Percentiles rank a stretch among this genome's conserved stretches.
Evolutionary conservation across 139 green algal genomes (phyloP).

Genomic region (Zygnema circumcarinatum): DNA sequence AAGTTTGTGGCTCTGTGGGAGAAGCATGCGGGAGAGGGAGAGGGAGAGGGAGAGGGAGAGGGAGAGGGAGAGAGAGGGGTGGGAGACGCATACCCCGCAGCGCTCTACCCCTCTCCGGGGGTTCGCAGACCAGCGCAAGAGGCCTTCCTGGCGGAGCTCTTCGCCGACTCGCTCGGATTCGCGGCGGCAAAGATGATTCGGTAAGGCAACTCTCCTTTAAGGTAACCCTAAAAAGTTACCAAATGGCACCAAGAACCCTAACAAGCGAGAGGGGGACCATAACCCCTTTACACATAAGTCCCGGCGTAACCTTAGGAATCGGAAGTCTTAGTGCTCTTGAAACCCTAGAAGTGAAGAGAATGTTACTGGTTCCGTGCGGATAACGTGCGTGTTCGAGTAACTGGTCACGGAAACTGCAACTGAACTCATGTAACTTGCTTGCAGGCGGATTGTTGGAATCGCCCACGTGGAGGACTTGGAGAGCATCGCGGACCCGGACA

Average conservation of each 20-base stretch:
- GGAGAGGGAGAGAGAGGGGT: too few relatives aligned
- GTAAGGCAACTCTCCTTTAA: constrained; percentile 31
- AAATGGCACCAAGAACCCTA: too few relatives aligned
- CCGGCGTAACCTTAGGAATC: not conserved
- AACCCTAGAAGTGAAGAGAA: too few relatives aligned
- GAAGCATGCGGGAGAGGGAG: too few relatives aligned
- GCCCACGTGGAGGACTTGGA: constrained; percentile 94
- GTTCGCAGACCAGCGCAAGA: constrained; percentile 63
- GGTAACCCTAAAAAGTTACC: not conserved
- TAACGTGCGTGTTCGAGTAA: not conserved
- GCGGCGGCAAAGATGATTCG: constrained; percentile 66
- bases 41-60: too few relatives aligned
- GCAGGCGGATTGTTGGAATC: constrained; percentile 87
- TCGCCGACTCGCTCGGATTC: constrained; percentile 72
- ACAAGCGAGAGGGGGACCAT: too few relatives aligned
- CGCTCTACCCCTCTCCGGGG: constrained; percentile 52
- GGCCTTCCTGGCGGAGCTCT: constrained; percentile 80
- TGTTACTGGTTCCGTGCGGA: too few relatives aligned
- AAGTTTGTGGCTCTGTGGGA: constrained; percentile 79
- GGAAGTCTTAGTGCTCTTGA: too few relatives aligned
- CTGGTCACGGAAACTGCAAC: constrained; percentile 1
- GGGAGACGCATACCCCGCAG: constrained; percentile 56
- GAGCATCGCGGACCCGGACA: constrained; percentile 76
- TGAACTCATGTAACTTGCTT: not conserved
- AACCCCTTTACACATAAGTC: too few relatives aligned